Base-by-base conservation (phyloP, 495 filamentous ascomycete genomes). In the Durotheca rogersii region DNA sequence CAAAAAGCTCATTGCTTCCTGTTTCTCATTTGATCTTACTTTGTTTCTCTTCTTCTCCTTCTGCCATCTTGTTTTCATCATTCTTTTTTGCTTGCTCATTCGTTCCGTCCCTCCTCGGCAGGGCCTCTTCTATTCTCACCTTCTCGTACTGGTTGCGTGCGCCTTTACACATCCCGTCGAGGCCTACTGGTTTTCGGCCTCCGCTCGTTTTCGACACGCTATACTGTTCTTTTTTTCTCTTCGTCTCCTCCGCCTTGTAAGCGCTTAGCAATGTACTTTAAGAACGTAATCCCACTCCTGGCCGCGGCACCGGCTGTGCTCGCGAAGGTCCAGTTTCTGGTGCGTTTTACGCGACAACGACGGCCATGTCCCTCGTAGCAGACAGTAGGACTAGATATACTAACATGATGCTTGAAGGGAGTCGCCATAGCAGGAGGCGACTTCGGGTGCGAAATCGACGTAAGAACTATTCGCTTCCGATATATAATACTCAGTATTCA, bases 371-470 rank as follows among this genome's bases (percentile, higher is more conserved):
- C n/a, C n/a, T n/a, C n/a, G n/a, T n/a, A n/a, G n/a, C n/a, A n/a
- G n/a, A n/a, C n/a, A n/a, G n/a, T n/a, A n/a, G n/a, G n/a, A n/a
- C n/a, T n/a, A n/a, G n/a, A n/a, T n/a, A 15, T 17, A 18, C 56
- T 59, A 42, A 59, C 25, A 10, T 19, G 15, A 42, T 31, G 21
- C 38, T 1, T 34, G 2, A 11, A 66, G 68, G 74, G 74, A 29
- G 62, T 74, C 10, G 67, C 70, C 37, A 70, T 77, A 32, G 61
- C 72, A 1, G 73, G 73, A 55, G 71, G 67, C 29, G 78, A 80
- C 29, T 78, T 80, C 57, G 77, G 77, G 16, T 80, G 77, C 53
- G 56, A 67, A 17, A 76, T 70, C 16, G 67, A 75, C 58, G 75
- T 72, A 56, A 69, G 65, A 14, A 34, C 29, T 27, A 29, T 18